Percentiles rank a stretch among this genome's conserved stretches.
Conservation (phyloP, 1,139 yeast genomes). For the Yamadazyma taylorii region DNA sequence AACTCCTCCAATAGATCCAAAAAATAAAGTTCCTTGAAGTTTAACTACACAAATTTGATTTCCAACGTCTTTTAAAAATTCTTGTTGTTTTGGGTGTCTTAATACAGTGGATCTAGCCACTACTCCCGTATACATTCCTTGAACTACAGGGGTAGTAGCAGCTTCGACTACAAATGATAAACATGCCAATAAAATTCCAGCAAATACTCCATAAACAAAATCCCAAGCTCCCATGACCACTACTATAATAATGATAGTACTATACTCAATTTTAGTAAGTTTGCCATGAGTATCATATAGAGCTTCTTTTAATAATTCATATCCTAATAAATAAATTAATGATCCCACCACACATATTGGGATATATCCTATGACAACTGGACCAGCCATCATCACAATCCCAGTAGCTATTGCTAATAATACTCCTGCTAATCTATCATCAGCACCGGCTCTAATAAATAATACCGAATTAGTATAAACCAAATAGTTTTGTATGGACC, state of each 20-base stretch:
- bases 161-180: slow-evolving; percentile 90
- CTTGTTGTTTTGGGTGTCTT: slow-evolving; percentile 88
- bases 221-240: slow-evolving; percentile 95
- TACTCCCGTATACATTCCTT: slow-evolving; percentile 81
- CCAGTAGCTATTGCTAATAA: slow-evolving; percentile 81
- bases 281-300: slow-evolving; percentile 81
- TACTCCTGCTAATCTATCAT: slow-evolving; percentile 82
- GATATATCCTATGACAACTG: slow-evolving; percentile 86
- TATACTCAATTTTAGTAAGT: slow-evolving; percentile 72
- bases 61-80: slow-evolving; percentile 82
- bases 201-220: slow-evolving; percentile 88
- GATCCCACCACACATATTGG: slow-evolving; percentile 97
- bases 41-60: slow-evolving; percentile 87
- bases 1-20: slow-evolving; percentile 92
- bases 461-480: slow-evolving; percentile 92
- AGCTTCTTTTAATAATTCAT: slow-evolving; percentile 85
- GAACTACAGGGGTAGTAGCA: slow-evolving; percentile 78
- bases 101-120: slow-evolving; percentile 91
- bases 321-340: slow-evolving; percentile 83
- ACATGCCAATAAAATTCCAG: slow-evolving; percentile 89
- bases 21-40: slow-evolving; percentile 83
- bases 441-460: slow-evolving; percentile 93
- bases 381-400: slow-evolving; percentile 82
- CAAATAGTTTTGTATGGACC: slow-evolving; percentile 89
- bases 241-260: slow-evolving; percentile 81